phyloP scores from a whole-genome alignment of 805 yeast genomes.

The Schizosaccharomyces octosporus region DNA sequence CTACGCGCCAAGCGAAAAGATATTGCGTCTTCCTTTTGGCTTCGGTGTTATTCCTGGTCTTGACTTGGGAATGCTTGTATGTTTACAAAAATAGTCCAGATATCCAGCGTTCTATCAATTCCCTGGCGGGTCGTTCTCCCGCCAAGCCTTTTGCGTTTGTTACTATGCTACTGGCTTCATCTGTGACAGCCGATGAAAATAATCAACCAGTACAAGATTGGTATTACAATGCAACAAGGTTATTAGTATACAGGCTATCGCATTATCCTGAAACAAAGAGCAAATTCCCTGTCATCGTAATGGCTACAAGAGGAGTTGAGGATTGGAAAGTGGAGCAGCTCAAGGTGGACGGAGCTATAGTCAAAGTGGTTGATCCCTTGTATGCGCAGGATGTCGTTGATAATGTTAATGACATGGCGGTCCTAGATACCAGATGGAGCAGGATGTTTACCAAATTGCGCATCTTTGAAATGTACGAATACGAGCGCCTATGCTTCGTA shows the following conservation, averaged over 20 bases:
- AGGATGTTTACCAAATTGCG: slow-evolving; percentile 41
- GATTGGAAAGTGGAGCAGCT: not conserved
- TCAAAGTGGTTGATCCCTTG: not conserved
- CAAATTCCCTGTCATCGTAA: slow-evolving; percentile 1
- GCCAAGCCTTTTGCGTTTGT: not conserved
- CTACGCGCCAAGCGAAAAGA: too few relatives aligned
- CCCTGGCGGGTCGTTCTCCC: not conserved
- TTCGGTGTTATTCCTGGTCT: too few relatives aligned
- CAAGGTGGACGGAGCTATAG: not conserved
- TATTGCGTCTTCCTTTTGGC: too few relatives aligned
- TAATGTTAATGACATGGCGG: slow-evolving; percentile 18
- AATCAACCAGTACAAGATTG: too few relatives aligned
- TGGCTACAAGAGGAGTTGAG: not conserved
- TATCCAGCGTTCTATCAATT: too few relatives aligned
- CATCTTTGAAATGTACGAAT: slow-evolving; percentile 27
- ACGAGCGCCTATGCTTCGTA: slow-evolving; percentile 28
- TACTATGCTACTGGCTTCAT: not conserved
- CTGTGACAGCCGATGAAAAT: too few relatives aligned
- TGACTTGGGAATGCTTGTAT: too few relatives aligned
- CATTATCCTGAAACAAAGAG: not conserved
- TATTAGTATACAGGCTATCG: not conserved
- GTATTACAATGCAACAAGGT: slow-evolving; percentile 3
- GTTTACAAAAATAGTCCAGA: too few relatives aligned
- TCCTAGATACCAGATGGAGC: slow-evolving; percentile 27
- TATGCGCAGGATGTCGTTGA: not conserved